phyloP scores from a whole-genome alignment of 345 rosid genomes.

The Passiflora organensis region DNA sequence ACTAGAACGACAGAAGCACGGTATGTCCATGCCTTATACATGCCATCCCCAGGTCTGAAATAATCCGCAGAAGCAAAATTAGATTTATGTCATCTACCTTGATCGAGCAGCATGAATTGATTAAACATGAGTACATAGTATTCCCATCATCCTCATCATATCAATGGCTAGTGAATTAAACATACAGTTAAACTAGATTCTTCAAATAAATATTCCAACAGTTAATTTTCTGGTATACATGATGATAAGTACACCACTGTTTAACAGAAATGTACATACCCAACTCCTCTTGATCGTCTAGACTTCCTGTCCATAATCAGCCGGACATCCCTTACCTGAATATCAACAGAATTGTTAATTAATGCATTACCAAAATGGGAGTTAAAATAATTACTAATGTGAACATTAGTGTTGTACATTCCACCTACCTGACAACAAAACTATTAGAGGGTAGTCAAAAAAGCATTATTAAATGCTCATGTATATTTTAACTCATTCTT shows the following conservation, averaged over 20 bases:
- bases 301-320: constrained; percentile 96
- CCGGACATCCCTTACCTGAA: constrained; percentile 96
- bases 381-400: constrained; percentile 2
- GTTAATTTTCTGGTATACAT: constrained; percentile 36
- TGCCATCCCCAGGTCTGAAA: constrained; percentile 24
- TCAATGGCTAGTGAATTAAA: constrained; percentile 93
- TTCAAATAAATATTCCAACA: constrained; percentile 52
- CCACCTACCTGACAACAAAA: too few species aligned
- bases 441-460: background rate
- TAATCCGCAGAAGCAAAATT: constrained; percentile 40
- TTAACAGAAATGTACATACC: constrained; percentile 48
- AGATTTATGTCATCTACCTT: constrained; percentile 91
- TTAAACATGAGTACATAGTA: constrained; percentile 92
- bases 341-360: constrained; percentile 14
- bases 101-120: constrained; percentile 83
- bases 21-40: background rate
- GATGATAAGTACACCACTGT: constrained; percentile 18
- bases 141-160: constrained; percentile 95
- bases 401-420: background rate
- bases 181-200: constrained; percentile 85
- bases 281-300: constrained; percentile 94
- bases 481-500: constrained; percentile 21
- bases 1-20: background rate
- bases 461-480: constrained; percentile 8
- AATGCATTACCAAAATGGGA: constrained; percentile 2